These are phyloP conservation scores for Metarhizium humberi DNA, from an alignment of 2,329 filamentous ascomycete species.

Conservation along the genomic window DNA sequence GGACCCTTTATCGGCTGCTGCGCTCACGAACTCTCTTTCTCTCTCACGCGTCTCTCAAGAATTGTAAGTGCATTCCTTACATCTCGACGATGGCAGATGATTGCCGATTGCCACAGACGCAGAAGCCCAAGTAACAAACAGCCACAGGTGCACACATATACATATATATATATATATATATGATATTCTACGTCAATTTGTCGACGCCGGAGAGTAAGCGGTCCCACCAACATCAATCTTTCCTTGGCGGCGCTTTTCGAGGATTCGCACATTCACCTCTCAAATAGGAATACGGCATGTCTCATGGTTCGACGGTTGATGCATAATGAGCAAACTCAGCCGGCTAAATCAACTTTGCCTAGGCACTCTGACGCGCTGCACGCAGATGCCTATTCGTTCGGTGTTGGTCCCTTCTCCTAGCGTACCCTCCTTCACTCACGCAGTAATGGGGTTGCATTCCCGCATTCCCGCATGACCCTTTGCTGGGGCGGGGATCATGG, in stretches of 20 bases:
- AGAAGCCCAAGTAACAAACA: neutral
- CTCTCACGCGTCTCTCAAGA: no score
- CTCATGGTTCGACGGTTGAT: conserved; percentile 1
- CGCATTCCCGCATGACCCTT: neutral
- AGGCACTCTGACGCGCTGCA: neutral
- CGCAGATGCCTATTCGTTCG: conserved; percentile 3
- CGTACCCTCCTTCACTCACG: neutral
- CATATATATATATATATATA: neutral
- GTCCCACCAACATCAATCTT: neutral
- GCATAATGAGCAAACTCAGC: conserved; percentile 5
- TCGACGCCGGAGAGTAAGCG: neutral
- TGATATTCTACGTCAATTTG: neutral
- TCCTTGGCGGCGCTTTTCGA: neutral
- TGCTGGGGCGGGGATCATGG: neutral
- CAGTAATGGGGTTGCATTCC: neutral
- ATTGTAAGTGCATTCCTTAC: neutral
- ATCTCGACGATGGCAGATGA: neutral
- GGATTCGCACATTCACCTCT: neutral
- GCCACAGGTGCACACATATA: neutral
- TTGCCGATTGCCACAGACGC: neutral
- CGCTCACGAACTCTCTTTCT: no score
- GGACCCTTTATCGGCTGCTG: no score
- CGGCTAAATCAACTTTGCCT: neutral
- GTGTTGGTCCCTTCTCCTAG: neutral
- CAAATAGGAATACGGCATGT: neutral